phyloP scores from a whole-genome alignment of 495 filamentous ascomycete species.

The Glonium stellatum region DNA sequence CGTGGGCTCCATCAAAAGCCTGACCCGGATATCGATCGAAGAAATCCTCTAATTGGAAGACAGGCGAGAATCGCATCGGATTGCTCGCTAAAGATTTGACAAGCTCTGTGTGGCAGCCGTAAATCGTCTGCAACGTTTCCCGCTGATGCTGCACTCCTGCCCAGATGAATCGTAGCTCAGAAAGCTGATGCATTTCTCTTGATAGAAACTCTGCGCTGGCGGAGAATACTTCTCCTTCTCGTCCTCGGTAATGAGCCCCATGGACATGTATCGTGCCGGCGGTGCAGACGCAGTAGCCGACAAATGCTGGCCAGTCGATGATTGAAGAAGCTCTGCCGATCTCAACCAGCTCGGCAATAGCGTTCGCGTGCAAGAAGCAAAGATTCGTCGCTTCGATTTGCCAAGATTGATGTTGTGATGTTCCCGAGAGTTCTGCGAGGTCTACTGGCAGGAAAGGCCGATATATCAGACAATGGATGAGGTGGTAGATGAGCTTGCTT shows the following conservation, averaged over 20 bases:
- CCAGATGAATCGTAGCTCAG: constrained; percentile 66
- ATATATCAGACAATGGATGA: constrained; percentile 78
- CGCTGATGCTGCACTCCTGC: constrained; percentile 71
- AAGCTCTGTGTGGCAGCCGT: constrained; percentile 63
- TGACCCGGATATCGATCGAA: constrained; percentile 66
- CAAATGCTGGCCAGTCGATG: constrained; percentile 76
- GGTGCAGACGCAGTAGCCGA: constrained; percentile 74
- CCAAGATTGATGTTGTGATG: constrained; percentile 81
- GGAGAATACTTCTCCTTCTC: constrained; percentile 56
- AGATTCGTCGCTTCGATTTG: constrained; percentile 82
- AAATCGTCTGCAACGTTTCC: constrained; percentile 66
- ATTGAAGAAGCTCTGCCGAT: constrained; percentile 57
- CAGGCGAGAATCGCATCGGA: constrained; percentile 62
- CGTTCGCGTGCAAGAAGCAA: constrained; percentile 81
- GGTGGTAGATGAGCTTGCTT: constrained; percentile 76
- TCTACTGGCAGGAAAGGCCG: constrained; percentile 79
- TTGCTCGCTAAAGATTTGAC: constrained; percentile 61
- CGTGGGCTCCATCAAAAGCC: constrained; percentile 48
- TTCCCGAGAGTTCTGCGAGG: constrained; percentile 66
- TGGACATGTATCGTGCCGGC: constrained; percentile 82
- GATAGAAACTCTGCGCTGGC: constrained; percentile 64
- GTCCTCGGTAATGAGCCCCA: constrained; percentile 67
- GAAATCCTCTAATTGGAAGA: constrained; percentile 80
- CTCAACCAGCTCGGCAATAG: constrained; percentile 75
- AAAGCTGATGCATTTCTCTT: constrained; percentile 70